Base-by-base conservation (phyloP, 352 stramenopile genomes). In the Phytophthora ohioensis region DNA sequence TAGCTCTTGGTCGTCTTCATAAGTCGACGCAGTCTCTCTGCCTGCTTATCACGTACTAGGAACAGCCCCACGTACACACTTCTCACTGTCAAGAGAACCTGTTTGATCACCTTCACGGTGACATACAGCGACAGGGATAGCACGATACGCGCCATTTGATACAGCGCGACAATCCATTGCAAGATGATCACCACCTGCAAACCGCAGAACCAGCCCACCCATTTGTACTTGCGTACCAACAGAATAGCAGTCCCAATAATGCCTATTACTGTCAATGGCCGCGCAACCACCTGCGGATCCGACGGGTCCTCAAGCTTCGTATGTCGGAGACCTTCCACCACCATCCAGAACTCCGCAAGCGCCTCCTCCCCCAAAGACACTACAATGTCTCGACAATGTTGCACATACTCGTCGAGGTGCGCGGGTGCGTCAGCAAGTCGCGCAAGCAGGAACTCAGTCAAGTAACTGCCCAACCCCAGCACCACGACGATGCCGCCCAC, bases 141-240 rank as follows among this genome's bases (percentile, higher is more conserved):
- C n/a, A 75, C 63, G 34, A 92, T 91, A 45, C 84, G 82, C 17
- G 71, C 56, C 64, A 91, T 77, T 54, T 91, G 82, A 57, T 92
- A 92, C 35, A 92, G 66, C 17, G 84, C 84, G 12, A 90, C 64
- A 56, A 85, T 68, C 82, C 81, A 90, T 64, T 91, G 82, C 52
- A 90, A 53, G 35, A 90, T 73, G n/a, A 90, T 73, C 32, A 87
- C 78, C 10, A 87, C 5, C 53, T 91, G 84, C 38, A 90, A 62
- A 15, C 79, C 80, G 41, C 70, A 76, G 54, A 84, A 88, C 80
- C 83, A 91, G 43, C 84, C 82, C 35, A 90, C 76, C 67, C 66
- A 85, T 53, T 90, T 86, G 73, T 87, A 90, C 56, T 87, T 88
- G 77, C 60, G 67, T 34, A 85, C 36, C 2, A 81, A 58, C 21